phyloP scores from a whole-genome alignment of 2,329 filamentous ascomycete species.

The Aspergillus fumigatus region DNA sequence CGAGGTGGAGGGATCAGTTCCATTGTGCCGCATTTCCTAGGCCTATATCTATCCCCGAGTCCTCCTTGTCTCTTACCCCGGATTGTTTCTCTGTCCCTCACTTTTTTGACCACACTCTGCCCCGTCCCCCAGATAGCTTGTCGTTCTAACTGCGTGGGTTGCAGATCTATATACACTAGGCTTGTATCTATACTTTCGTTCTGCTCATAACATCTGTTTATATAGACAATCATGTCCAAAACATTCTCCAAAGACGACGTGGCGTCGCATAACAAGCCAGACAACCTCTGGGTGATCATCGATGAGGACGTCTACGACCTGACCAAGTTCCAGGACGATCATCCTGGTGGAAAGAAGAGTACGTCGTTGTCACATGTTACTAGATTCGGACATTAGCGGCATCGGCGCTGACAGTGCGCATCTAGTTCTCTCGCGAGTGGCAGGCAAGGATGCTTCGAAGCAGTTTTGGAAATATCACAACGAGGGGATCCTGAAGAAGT shows the following conservation, averaged over 20 bases:
- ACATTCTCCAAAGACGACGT: conserved; percentile 81
- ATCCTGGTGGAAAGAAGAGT: conserved; percentile 71
- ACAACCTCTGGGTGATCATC: conserved; percentile 82
- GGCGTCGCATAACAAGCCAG: conserved; percentile 81
- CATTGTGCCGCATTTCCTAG: conserved; percentile 3
- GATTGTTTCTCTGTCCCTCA: not conserved
- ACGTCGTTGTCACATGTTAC: conserved; percentile 22
- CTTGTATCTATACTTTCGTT: conserved; percentile 4
- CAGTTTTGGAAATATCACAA: conserved; percentile 66
- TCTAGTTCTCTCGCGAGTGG: conserved; percentile 59
- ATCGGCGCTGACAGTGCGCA: conserved; percentile 13
- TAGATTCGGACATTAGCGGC: not conserved
- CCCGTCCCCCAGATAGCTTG: conserved; percentile 6
- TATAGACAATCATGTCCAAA: conserved; percentile 66
- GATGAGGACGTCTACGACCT: conserved; percentile 96
- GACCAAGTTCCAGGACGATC: conserved; percentile 80
- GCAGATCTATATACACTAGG: not conserved
- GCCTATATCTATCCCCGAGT: conserved; percentile 13
- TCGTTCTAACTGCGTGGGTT: not conserved
- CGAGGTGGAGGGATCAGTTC: not conserved
- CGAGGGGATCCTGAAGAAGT: conserved; percentile 58
- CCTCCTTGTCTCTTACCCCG: conserved; percentile 3
- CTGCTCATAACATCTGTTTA: not conserved
- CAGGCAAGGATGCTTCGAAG: conserved; percentile 64
- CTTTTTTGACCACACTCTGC: not conserved